phyloP scores from a whole-genome alignment of 495 filamentous ascomycete species.

The Penicillium taxi region DNA sequence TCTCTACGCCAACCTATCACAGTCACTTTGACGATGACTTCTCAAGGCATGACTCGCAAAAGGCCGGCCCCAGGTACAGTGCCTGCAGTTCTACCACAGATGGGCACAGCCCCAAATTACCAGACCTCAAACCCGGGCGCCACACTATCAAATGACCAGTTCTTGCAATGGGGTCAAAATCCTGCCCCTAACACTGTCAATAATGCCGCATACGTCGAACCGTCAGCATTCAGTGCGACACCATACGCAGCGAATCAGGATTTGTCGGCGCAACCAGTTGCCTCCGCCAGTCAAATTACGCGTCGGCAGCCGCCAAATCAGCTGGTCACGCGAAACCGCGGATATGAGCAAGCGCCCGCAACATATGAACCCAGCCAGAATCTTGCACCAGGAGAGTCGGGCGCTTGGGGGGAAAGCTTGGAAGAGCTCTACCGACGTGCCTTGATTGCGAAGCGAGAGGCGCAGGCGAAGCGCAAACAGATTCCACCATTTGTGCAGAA shows the following conservation, averaged over 20 bases:
- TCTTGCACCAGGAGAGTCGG: conserved; percentile 28
- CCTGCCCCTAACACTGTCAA: conserved; percentile 29
- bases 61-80: conserved; percentile 64
- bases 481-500: conserved; percentile 99
- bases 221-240: conserved; percentile 37
- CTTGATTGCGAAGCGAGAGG: conserved; percentile 67
- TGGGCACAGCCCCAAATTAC: conserved; percentile 28
- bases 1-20: conserved; percentile 4
- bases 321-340: conserved; percentile 43
- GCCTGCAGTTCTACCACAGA: conserved; percentile 46
- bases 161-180: conserved; percentile 46
- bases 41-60: conserved; percentile 51
- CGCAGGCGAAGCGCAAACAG: conserved; percentile 78
- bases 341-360: conserved; percentile 40
- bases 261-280: conserved; percentile 35
- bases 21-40: conserved; percentile 26
- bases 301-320: conserved; percentile 55
- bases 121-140: conserved; percentile 22
- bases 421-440: conserved; percentile 72
- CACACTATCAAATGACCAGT: conserved; percentile 47
- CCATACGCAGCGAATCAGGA: conserved; percentile 30
- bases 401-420: conserved; percentile 57
- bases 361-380: conserved; percentile 41
- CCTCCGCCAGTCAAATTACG: conserved; percentile 57
- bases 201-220: conserved; percentile 22